A percentile compares a stretch with the other conserved stretches of the same genome.
Evolutionary conservation across 192 early-diverging fungal species (phyloP).

Genomic region (Coemansia brasiliensis): DNA sequence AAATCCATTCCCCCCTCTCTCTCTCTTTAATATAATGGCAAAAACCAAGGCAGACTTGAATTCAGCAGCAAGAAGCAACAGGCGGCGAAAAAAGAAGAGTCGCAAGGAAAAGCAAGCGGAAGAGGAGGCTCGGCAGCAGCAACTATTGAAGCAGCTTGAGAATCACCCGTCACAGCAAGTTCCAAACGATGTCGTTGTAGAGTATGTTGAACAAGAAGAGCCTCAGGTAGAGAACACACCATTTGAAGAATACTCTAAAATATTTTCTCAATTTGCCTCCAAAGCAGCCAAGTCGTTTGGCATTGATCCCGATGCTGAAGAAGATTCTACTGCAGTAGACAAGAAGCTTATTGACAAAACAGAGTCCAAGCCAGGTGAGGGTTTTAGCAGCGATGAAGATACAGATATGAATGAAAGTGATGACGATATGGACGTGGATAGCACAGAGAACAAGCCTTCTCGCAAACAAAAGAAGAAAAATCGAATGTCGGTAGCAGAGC

Average conservation of each 20-base stretch:
- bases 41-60: no score
- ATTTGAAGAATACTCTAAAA: constrained; percentile 24
- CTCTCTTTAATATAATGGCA: no score
- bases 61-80: constrained; percentile 4
- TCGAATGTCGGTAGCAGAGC: constrained; percentile 79
- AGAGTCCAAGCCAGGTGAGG: constrained; percentile 10
- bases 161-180: constrained; percentile 5
- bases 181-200: constrained; percentile 27
- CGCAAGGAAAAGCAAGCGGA: constrained; percentile 42
- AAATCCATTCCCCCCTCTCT: no score
- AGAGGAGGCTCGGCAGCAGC: constrained; percentile 24
- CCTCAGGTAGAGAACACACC: constrained; percentile 18
- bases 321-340: neutral
- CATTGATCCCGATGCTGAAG: constrained; percentile 15
- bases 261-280: constrained; percentile 39
- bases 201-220: constrained; percentile 33
- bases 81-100: constrained; percentile 49
- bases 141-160: constrained; percentile 17
- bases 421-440: constrained; percentile 32
- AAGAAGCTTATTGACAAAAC: neutral
- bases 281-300: constrained; percentile 48
- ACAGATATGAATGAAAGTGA: constrained; percentile 17
- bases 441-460: constrained; percentile 1
- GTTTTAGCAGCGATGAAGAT: constrained; percentile 20
- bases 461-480: constrained; percentile 58